Conservation (phyloP, 441 rosid species). For the Gossypium lobatum region DNA sequence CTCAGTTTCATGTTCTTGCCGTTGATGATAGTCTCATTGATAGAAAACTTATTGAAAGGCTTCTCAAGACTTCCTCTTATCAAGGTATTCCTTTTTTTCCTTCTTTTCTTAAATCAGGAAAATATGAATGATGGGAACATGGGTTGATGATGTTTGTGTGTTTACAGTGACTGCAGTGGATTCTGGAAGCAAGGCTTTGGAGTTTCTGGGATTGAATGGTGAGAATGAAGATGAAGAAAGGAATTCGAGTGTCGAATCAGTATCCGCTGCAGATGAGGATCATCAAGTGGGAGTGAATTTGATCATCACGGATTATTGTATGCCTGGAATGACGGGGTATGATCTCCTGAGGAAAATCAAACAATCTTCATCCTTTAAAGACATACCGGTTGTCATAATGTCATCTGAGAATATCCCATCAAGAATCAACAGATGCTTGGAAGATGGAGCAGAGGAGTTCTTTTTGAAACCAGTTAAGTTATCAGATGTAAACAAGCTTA, state of each 20-base stretch:
- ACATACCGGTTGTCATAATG: slow-evolving; percentile 75
- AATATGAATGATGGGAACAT: neutral
- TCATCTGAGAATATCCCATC: slow-evolving; percentile 72
- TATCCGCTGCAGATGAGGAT: slow-evolving; percentile 15
- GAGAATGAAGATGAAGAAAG: neutral
- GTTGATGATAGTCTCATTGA: slow-evolving; percentile 66
- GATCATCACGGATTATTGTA: slow-evolving; percentile 82
- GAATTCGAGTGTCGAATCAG: slow-evolving; percentile 23
- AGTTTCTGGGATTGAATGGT: slow-evolving; percentile 55
- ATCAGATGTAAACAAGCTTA: slow-evolving; percentile 63
- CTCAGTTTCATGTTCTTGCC: slow-evolving; percentile 64
- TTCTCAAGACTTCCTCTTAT: slow-evolving; percentile 63
- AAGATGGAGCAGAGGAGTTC: slow-evolving; percentile 79
- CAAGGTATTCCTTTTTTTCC: slow-evolving; percentile 30
- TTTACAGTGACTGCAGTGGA: slow-evolving; percentile 72
- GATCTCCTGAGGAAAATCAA: slow-evolving; percentile 78
- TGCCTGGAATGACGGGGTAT: slow-evolving; percentile 94
- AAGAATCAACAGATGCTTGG: slow-evolving; percentile 60
- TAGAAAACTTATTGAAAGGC: slow-evolving; percentile 57
- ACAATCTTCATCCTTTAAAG: slow-evolving; percentile 49
- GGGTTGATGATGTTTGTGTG: neutral
- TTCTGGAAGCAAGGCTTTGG: slow-evolving; percentile 82
- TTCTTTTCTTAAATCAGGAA: too few relatives aligned
- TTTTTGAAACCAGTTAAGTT: slow-evolving; percentile 62
- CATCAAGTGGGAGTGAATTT: slow-evolving; percentile 40